phyloP scores from a whole-genome alignment of 257 asterid genomes.

The Euphrasia confusa region DNA sequence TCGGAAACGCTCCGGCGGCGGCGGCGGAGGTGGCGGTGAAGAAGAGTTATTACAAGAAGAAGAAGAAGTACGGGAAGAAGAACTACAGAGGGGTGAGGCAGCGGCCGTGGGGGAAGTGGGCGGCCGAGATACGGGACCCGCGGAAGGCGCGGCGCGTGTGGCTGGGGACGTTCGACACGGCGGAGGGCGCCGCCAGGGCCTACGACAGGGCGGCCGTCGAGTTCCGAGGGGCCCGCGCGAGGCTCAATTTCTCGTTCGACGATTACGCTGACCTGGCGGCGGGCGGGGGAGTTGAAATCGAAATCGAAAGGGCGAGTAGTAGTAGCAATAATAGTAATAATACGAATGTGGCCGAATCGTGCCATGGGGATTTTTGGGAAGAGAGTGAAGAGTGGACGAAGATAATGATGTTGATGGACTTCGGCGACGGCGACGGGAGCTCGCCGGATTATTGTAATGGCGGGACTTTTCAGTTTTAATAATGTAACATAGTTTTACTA shows the following conservation, averaged over 20 bases:
- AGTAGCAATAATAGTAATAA: not conserved
- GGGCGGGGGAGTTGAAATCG: too few species aligned
- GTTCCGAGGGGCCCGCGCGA: conserved; percentile 82
- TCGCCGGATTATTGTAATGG: not conserved
- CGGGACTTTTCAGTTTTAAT: not conserved
- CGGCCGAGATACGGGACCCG: conserved; percentile 82
- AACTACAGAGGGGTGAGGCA: conserved; percentile 85
- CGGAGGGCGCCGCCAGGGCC: conserved; percentile 82
- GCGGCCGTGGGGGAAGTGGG: conserved; percentile 98
- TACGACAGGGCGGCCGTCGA: conserved; percentile 78
- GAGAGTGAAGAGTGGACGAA: conserved; percentile 54
- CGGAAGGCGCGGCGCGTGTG: conserved; percentile 77
- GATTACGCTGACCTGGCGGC: too few species aligned
- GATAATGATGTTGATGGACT: conserved; percentile 26
- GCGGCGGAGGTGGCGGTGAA: conserved; percentile 9
- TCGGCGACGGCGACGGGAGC: not conserved
- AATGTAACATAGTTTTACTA: too few species aligned
- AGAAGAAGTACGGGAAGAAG: conserved; percentile 39
- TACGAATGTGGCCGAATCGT: not conserved
- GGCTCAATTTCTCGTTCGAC: conserved; percentile 62
- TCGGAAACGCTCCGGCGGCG: too few species aligned
- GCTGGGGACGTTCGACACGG: conserved; percentile 81
- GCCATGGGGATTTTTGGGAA: conserved; percentile 32
- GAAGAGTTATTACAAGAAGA: conserved; percentile 27
- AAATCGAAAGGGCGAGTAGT: conserved; percentile 21